Evolutionary conservation across 805 yeast genomes (phyloP).

Genomic region (Gaillardinia entomophila): DNA sequence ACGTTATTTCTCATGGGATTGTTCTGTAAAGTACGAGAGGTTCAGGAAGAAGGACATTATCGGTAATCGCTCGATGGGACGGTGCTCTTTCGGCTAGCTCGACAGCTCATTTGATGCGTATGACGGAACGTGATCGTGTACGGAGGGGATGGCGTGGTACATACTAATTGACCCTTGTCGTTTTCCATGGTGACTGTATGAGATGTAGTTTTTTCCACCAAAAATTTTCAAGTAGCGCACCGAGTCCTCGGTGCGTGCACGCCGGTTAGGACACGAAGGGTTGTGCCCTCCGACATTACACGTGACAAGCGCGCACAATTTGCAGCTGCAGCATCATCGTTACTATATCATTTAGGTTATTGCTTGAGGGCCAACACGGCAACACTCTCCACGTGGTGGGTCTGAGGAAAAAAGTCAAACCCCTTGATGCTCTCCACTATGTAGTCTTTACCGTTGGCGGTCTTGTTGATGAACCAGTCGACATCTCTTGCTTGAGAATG

Average conservation of each 20-base stretch:
- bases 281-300: no score
- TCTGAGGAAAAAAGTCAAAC: slow-evolving; percentile 94
- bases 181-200: slow-evolving; percentile 82
- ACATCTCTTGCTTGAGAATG: slow-evolving; percentile 96
- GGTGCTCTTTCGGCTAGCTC: no score
- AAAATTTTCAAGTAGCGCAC: slow-evolving; percentile 8
- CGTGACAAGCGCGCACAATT: no score
- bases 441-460: slow-evolving; percentile 59
- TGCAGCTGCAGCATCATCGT: no score
- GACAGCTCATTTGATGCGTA: no score
- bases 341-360: no score
- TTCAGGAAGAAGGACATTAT: no score
- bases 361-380: slow-evolving; percentile 50
- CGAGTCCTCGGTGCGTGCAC: slow-evolving; percentile 3
- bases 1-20: no score
- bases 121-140: no score
- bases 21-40: no score
- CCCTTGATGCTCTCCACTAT: slow-evolving; percentile 81
- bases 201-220: slow-evolving; percentile 2
- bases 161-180: slow-evolving; percentile 99
- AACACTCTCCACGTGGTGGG: slow-evolving; percentile 87
- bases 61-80: no score
- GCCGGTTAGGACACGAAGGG: no score
- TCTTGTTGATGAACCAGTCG: slow-evolving; percentile 69
- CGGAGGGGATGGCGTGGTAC: slow-evolving; percentile 34